phyloP scores from a whole-genome alignment of 164 flowering plant genomes.

The Stephania yunnanensis region DNA sequence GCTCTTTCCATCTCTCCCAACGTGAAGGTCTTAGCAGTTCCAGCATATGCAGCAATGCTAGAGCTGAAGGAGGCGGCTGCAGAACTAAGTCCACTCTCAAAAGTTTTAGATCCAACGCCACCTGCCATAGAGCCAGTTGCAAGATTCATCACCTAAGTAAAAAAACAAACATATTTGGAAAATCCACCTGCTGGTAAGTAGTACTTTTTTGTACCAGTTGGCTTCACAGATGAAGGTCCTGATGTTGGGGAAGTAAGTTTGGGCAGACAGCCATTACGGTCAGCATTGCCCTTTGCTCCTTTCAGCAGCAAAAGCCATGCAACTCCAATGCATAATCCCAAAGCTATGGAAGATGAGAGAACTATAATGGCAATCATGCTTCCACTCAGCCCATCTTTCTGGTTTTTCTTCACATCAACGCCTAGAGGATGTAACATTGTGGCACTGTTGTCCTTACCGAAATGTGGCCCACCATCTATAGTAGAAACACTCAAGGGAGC shows the following conservation, averaged over 20 bases:
- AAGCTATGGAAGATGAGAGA: conserved; percentile 49
- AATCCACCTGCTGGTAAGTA: not conserved
- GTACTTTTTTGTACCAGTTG: conserved; percentile 38
- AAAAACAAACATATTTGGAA: not conserved
- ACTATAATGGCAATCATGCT: conserved; percentile 58
- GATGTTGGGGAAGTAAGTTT: conserved; percentile 22
- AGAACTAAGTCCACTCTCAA: conserved; percentile 56
- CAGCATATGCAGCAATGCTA: conserved; percentile 64
- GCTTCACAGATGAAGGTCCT: conserved; percentile 32
- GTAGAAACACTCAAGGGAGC: conserved; percentile 34
- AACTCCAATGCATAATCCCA: conserved; percentile 37
- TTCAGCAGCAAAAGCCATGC: conserved; percentile 46
- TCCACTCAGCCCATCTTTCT: conserved; percentile 37
- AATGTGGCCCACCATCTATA: conserved; percentile 47
- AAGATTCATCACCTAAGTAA: not conserved
- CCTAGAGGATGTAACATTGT: conserved; percentile 65
- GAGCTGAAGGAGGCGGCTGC: conserved; percentile 63
- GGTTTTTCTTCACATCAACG: conserved; percentile 53
- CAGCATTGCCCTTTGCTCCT: conserved; percentile 12
- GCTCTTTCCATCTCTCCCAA: conserved; percentile 65
- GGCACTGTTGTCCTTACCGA: conserved; percentile 36
- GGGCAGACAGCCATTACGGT: conserved; percentile 11
- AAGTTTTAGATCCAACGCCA: conserved; percentile 32
- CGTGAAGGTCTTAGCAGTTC: conserved; percentile 76
- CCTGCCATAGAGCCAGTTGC: conserved; percentile 29